Base-by-base conservation (phyloP, 805 yeast species). In the Grigorovia transvaalensis region DNA sequence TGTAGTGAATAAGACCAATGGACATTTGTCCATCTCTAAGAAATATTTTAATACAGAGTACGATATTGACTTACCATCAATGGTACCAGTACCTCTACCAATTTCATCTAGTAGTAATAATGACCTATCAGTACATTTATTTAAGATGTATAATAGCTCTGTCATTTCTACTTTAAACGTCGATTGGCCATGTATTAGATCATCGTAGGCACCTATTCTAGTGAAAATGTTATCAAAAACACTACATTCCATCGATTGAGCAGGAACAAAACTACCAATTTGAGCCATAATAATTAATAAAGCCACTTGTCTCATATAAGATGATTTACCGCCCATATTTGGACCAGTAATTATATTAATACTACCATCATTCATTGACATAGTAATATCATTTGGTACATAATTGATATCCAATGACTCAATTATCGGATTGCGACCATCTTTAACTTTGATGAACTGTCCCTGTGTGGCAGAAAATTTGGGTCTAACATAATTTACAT, bases 121-220 rank as follows among this genome's bases (percentile, higher is more conserved):
- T 7, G 96, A 88, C 55, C 85, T 83, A 33, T 73, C 68, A 0
- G 93, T 82, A 1, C 95, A 90, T 8, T 86, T 79, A 54, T 85
- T 81, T 52, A 93, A 73, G 57, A 93, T 91, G 1, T 91, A 80
- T 0, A 96, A 84, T 50, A 96, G 88, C 62, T 93, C 99, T 50
- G 88, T 74, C 97, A 93, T 89, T 67, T 93, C 99, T 29, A 95
- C 87, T 87, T 87, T 86, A 62, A 90, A 89, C 0, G 96, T 89
- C 0, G 95, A 86, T 58, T 85, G 80, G 1, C 93, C 91, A 20
- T 73, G 72, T 48, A 88, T 58, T 46, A 89, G 72, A 59, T 88
- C 80, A 67, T 89, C 97, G 42, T 79, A 76, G 0, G 96, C 93
- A 0, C 96, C 96, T 81, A 88, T 84, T 47, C 93, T 69, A 1